Conservation (phyloP, 768 basidiomycete genomes). For the Macrolepiota albuminosa region DNA sequence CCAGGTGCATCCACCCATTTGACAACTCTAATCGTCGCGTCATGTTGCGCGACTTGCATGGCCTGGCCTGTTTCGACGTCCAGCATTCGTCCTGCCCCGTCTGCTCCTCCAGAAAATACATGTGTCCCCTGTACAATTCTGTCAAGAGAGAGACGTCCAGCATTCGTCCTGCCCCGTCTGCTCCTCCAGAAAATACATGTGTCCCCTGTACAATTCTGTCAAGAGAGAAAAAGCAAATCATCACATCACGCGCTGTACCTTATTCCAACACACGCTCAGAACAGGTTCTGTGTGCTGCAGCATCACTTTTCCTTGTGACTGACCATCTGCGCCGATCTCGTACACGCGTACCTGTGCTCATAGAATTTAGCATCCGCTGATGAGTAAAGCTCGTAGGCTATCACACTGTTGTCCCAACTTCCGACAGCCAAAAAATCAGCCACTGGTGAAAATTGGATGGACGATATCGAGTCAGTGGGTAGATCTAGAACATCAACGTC, state of each 20-base stretch:
- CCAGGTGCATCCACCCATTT: conserved; percentile 75
- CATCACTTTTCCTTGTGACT: conserved; percentile 85
- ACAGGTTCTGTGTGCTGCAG: conserved; percentile 89
- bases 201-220: conserved; percentile 55
- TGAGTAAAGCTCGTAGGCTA: conserved; percentile 15
- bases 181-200: conserved; percentile 87
- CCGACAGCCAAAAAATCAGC: conserved; percentile 88
- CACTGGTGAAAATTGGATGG: conserved; percentile 73
- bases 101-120: conserved; percentile 87
- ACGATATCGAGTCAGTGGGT: conserved; percentile 82
- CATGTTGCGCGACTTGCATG: conserved; percentile 84
- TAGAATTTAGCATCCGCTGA: background rate
- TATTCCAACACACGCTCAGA: conserved; percentile 86
- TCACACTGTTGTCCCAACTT: conserved; percentile 89
- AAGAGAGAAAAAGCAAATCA: background rate
- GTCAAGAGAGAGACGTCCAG: no score
- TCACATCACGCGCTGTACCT: conserved; percentile 40
- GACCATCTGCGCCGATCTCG: conserved; percentile 75
- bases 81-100: conserved; percentile 89
- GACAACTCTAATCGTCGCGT: conserved; percentile 80
- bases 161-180: conserved; percentile 89
- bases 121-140: conserved; percentile 83
- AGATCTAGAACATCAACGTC: conserved; percentile 78
- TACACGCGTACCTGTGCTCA: conserved; percentile 82
- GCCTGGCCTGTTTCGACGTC: conserved; percentile 80